Conservation (phyloP, 331 rosid species). For the Telfairia occidentalis region DNA sequence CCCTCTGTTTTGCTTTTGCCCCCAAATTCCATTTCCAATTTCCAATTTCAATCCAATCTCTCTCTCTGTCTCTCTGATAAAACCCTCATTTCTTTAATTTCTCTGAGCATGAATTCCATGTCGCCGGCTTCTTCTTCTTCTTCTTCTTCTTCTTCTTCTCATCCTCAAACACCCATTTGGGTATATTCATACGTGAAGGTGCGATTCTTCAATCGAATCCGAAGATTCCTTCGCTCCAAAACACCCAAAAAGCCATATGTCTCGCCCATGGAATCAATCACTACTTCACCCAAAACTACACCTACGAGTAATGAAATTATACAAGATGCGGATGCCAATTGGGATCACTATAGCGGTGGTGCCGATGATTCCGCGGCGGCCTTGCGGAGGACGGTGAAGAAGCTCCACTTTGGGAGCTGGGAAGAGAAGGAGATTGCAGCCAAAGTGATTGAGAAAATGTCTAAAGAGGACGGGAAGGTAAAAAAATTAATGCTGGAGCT, state of each 20-base stretch:
- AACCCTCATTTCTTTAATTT: conserved; percentile 12
- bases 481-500: conserved; percentile 65
- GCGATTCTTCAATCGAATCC: conserved; percentile 54
- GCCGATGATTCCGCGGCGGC: conserved; percentile 21
- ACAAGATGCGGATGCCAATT: background rate
- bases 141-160: conserved; percentile 22
- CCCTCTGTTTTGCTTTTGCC: background rate
- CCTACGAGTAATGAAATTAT: conserved; percentile 7
- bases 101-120: conserved; percentile 33
- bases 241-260: conserved; percentile 34
- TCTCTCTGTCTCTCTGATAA: background rate
- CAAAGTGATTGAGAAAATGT: conserved; percentile 42
- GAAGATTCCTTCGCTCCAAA: conserved; percentile 58
- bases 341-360: conserved; percentile 17
- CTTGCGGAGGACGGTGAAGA: conserved; percentile 72
- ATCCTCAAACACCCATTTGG: conserved; percentile 44
- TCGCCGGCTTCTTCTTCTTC: conserved; percentile 29
- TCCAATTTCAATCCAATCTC: background rate
- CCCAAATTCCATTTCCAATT: too few relatives aligned
- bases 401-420: conserved; percentile 82
- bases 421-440: conserved; percentile 79
- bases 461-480: conserved; percentile 45
- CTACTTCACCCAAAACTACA: conserved; percentile 3
- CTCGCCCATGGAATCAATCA: conserved; percentile 21
- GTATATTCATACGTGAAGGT: conserved; percentile 50